Conservation (phyloP, 164 flowering plant genomes). For the Tinospora cordifolia region DNA sequence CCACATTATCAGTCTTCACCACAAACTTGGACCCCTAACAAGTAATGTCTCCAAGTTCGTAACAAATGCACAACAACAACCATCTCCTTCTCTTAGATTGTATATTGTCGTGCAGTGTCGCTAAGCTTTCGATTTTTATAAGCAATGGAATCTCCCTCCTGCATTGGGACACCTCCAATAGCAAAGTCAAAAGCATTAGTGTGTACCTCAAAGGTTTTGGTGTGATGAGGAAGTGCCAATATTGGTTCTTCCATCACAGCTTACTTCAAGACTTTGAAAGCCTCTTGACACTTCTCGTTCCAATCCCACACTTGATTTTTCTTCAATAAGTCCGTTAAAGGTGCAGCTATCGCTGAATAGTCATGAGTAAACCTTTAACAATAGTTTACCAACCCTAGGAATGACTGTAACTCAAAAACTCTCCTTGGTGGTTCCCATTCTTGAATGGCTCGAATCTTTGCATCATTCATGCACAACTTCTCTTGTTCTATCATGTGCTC, state of each 20-base stretch:
- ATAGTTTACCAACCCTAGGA: constrained; percentile 13
- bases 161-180: no score
- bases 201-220: no score
- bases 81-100: neutral
- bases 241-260: neutral
- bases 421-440: no score
- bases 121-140: neutral
- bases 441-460: no score
- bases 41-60: neutral
- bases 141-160: no score
- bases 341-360: neutral
- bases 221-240: no score
- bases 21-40: neutral
- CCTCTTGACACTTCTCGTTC: neutral
- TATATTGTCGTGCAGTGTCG: neutral
- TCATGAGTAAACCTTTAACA: constrained; percentile 4
- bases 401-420: neutral
- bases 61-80: neutral
- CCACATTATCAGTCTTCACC: no score
- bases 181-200: constrained; percentile 10
- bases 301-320: constrained; percentile 9
- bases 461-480: no score
- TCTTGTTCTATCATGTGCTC: no score
- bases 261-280: neutral
- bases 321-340: constrained; percentile 8